Percentiles rank a stretch among this genome's conserved stretches.
Evolutionary conservation across 352 stramenopile genomes (phyloP).

Genomic region (Phytopythium mirpurense): DNA sequence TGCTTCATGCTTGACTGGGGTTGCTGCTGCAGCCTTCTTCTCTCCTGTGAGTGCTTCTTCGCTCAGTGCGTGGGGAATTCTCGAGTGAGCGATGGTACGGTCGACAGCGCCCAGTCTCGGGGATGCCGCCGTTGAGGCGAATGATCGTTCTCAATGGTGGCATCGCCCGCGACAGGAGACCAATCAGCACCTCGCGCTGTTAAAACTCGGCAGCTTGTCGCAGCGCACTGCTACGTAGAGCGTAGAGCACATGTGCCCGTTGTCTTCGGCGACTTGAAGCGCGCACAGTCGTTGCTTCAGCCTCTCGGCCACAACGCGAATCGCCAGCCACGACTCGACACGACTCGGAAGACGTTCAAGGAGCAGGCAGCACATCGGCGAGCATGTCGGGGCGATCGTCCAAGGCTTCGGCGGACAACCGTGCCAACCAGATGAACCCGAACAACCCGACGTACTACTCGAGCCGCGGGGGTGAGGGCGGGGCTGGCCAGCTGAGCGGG

Average conservation of each 20-base stretch:
- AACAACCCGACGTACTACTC: conserved; percentile 31
- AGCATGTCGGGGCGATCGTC: conserved; percentile 7
- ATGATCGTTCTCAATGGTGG: no score
- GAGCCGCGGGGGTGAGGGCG: conserved; percentile 1
- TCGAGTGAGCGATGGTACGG: not conserved
- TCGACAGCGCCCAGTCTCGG: no score
- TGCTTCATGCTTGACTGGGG: not conserved
- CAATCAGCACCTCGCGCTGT: not conserved
- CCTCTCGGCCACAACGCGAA: not conserved
- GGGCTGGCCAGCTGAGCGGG: not conserved
- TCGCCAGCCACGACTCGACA: not conserved
- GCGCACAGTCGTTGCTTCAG: no score
- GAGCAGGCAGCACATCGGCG: not conserved
- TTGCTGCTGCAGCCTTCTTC: not conserved
- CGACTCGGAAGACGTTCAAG: not conserved
- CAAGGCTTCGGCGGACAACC: conserved; percentile 24
- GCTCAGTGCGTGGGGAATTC: not conserved
- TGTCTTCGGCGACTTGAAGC: no score
- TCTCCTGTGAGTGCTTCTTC: no score
- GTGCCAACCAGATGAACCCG: conserved; percentile 33
- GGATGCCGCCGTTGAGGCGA: not conserved
- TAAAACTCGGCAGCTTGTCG: not conserved
- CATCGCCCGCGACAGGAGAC: not conserved
- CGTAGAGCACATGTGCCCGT: not conserved
- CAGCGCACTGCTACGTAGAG: not conserved